Base-by-base conservation (phyloP, 2,329 filamentous ascomycete genomes). In the Rachicladosporium sp. region DNA sequence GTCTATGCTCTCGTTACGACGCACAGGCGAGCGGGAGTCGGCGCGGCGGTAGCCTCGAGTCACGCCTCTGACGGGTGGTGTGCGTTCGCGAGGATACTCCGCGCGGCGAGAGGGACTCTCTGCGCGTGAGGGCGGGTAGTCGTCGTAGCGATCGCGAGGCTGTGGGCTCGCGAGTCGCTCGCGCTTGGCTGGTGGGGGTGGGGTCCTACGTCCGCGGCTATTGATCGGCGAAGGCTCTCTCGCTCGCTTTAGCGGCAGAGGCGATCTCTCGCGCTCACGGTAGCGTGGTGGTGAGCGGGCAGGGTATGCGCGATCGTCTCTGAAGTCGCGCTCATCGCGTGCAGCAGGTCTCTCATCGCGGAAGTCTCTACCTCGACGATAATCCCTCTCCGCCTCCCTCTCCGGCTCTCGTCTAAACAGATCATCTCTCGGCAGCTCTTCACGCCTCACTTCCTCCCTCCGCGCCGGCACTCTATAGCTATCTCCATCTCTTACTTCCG, bases 1-100 rank as follows among this genome's bases (percentile, higher is more conserved):
- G 32, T 74, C 70, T 33, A 62, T 57, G 29, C 69, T 66, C 43
- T 69, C 63, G 43, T 64, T 65, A 50, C 70, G 62, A 34, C 69
- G 67, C 32, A 66, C 63, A 37, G 71, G 71, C 41, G 70, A 77
- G 44, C 69, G 67, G 31, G 73, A 71, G 35, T 41, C 38, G 29
- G 38, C 70, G 67, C 33, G 62, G 36, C 68, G 65, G 51, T 65
- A 69, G 46, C 53, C 63, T 41, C 58, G 43, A 23, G 50, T 50
- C 21, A 47, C 46, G 36, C 50, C 52, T 39, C 56, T 44, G 21
- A 56, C 54, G 21, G 55, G 50, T n/a, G 47, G 41, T n/a, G 51
- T 44, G 33, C 51, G 57, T 34, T 67, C 63, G 53, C 33, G 56
- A 41, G 47, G 66, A 30, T 65, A 68, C 43, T 61, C 67, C 10